Evolutionary conservation across 768 basidiomycete species (phyloP).

Genomic region (Psilocybe sp.): DNA sequence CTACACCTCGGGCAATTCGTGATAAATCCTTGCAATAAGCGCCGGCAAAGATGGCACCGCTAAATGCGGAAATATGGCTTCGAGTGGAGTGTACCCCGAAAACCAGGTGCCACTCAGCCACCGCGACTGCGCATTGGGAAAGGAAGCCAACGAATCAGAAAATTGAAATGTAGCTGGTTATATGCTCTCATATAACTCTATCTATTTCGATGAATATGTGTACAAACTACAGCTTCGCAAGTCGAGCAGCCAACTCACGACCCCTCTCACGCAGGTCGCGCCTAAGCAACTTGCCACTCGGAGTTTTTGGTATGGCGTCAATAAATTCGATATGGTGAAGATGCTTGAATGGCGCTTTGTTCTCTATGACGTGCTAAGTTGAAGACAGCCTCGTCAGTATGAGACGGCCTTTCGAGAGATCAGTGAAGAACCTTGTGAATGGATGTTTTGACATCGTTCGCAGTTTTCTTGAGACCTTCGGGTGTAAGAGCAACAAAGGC

Average conservation of each 20-base stretch:
- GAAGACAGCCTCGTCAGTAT: background rate
- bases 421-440: conserved; percentile 38
- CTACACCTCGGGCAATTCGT: no score
- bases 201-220: no score
- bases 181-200: no score
- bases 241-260: background rate
- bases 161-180: no score
- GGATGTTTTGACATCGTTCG: conserved; percentile 13
- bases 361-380: conserved; percentile 44
- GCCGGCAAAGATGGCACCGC: no score
- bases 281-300: conserved; percentile 54
- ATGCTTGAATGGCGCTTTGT: conserved; percentile 53
- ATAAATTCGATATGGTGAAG: conserved; percentile 19
- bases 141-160: no score
- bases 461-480: background rate
- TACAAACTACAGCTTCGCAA: background rate
- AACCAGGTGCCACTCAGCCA: no score
- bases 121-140: no score
- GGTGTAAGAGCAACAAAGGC: conserved; percentile 55
- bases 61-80: no score
- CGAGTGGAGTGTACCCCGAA: no score
- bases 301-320: conserved; percentile 48
- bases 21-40: no score
- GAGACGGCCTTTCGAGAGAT: background rate
- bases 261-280: conserved; percentile 43